Evolutionary conservation across 2,329 filamentous ascomycete species (phyloP), one percentile per base, ranked within the genome.

Genomic region (Sporothrix schenckii): DNA sequence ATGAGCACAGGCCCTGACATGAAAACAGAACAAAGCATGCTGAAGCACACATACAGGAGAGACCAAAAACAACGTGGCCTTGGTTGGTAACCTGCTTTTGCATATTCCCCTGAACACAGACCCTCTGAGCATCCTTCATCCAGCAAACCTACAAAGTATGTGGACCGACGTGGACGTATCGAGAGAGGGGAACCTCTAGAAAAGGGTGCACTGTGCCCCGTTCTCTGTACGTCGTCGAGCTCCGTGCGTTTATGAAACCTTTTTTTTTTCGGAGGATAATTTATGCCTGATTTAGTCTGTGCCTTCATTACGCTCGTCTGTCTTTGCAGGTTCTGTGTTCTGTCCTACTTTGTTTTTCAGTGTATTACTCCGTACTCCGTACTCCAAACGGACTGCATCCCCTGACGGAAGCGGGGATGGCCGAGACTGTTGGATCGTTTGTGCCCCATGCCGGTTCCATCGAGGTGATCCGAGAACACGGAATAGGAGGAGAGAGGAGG

Each of bases 381-480:
- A 44, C 9, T 13, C 11, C 11, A 16, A 13, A 44, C 54, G 41
- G 41, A 44, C 34, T 34, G 34, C 58, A 44, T 44, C n/a, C 39
- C 56, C 39, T 27, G 39, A 39, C 11, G 7, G 58, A 47, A 27
- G 58, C 58, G 39, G 58, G 39, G 39, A 41, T 24, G 50, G 2
- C 54, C 52, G 27, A n/a, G 44, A 14, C 44, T 30, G 41, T 41
- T 61, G 30, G 47, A 54, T 61, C 44, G 61, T 50, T 50, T 24
- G 14, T 34, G 44, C 13, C 19, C 41, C 60, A 49, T 65, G 41
- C 60, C 56, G 56, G 56, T 61, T 61, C 56, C 56, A 61, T 61
- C 56, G 30, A 63, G 67, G 56, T 69, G 56, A 53, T 69, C 56
- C 67, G 68, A 69, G 58, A 63, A 54, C 68, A 67, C 65, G 67